Evolutionary conservation across 208 protist genomes (phyloP).

Genomic region (Paratrypanosoma confusum): DNA sequence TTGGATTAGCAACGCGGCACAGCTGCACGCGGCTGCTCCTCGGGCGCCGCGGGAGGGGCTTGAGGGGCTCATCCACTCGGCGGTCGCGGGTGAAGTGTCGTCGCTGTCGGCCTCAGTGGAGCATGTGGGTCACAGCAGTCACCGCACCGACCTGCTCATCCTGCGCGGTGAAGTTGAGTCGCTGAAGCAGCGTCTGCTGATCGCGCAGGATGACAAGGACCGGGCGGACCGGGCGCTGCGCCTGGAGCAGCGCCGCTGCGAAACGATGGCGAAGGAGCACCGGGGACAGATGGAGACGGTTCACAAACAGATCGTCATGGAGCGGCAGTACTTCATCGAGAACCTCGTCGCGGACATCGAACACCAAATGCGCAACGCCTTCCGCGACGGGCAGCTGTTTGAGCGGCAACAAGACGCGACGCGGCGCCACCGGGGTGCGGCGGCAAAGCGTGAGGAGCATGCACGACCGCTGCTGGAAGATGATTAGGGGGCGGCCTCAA

Average conservation of each 20-base stretch:
- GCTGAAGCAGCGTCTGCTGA: slow-evolving; percentile 34
- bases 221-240: slow-evolving; percentile 37
- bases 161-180: slow-evolving; percentile 23
- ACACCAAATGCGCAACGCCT: slow-evolving; percentile 56
- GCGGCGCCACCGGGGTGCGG: no score
- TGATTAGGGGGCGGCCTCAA: no score
- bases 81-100: slow-evolving; percentile 4
- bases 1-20: slow-evolving; percentile 50
- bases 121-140: slow-evolving; percentile 32
- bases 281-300: slow-evolving; percentile 46
- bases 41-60: neutral
- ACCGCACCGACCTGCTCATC: slow-evolving; percentile 34
- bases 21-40: slow-evolving; percentile 1
- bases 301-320: slow-evolving; percentile 60
- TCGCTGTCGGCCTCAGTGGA: slow-evolving; percentile 32
- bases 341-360: slow-evolving; percentile 60
- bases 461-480: no score
- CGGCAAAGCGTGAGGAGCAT: no score
- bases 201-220: slow-evolving; percentile 27
- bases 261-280: slow-evolving; percentile 50
- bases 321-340: slow-evolving; percentile 50
- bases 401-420: no score
- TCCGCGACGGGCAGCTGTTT: slow-evolving; percentile 51
- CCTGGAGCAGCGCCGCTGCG: slow-evolving; percentile 48
- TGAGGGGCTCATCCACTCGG: neutral